A percentile compares a stretch with the other conserved stretches of the same genome.
Conservation (phyloP, 192 early-diverging fungal species). For the Ambispora gerdemannii region DNA sequence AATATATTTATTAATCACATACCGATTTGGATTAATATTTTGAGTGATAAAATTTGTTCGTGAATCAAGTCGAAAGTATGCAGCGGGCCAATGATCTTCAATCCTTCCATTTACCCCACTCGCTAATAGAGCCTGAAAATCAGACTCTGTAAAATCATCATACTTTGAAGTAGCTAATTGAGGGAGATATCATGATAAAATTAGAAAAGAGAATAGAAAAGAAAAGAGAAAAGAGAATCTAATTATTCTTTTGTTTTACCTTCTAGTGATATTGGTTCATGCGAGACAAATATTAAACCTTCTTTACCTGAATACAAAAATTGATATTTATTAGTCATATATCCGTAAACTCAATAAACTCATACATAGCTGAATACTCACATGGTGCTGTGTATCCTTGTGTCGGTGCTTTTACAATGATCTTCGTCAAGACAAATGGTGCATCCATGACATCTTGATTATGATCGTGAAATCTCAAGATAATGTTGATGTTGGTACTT, state of each 20-base stretch:
- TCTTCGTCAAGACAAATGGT: slow-evolving; percentile 44
- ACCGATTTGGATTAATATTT: slow-evolving; percentile 4
- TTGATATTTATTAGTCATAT: background rate
- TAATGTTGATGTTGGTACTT: slow-evolving; percentile 42
- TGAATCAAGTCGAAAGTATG: slow-evolving; percentile 34
- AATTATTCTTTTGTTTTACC: slow-evolving; percentile 10
- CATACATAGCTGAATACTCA: slow-evolving; percentile 15
- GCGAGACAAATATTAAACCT: slow-evolving; percentile 51
- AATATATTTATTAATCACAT: background rate
- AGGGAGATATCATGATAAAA: background rate
- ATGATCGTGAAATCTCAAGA: slow-evolving; percentile 32
- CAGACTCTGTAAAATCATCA: slow-evolving; percentile 35
- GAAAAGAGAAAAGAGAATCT: background rate
- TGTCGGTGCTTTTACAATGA: slow-evolving; percentile 46
- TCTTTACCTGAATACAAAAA: slow-evolving; percentile 40
- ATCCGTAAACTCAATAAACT: too few relatives aligned
- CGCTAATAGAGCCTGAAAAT: slow-evolving; percentile 28
- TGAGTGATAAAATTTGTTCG: background rate
- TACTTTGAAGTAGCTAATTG: slow-evolving; percentile 34
- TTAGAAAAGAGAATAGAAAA: background rate
- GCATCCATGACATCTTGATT: slow-evolving; percentile 18
- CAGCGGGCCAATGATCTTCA: slow-evolving; percentile 33
- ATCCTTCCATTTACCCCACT: background rate
- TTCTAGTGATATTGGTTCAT: slow-evolving; percentile 46
- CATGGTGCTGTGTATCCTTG: slow-evolving; percentile 57